Conservation (phyloP, 345 rosid genomes). For the Clausena lansium region DNA sequence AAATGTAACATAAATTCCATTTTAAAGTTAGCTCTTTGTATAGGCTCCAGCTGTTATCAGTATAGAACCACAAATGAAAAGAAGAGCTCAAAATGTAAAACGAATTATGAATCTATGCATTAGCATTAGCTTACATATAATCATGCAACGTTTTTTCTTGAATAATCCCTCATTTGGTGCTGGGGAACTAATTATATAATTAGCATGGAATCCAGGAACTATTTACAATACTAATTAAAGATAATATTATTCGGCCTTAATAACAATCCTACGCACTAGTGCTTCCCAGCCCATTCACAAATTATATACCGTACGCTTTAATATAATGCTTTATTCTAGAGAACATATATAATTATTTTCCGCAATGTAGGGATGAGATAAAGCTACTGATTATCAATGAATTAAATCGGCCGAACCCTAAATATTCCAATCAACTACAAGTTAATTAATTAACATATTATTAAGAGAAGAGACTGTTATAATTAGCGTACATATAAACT, state of each 20-base stretch:
- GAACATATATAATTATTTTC: not conserved
- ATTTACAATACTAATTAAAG: not conserved
- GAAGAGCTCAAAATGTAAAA: not conserved
- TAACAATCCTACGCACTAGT: not conserved
- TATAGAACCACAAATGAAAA: not conserved
- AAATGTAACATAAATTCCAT: no score
- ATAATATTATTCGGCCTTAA: not conserved
- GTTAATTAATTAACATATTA: not conserved
- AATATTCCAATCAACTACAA: not conserved
- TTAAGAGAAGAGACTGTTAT: not conserved
- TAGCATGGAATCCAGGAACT: not conserved
- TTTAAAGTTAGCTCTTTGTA: not conserved
- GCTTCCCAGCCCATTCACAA: constrained; percentile 10
- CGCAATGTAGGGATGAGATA: not conserved
- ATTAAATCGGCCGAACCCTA: not conserved
- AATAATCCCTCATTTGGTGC: not conserved
- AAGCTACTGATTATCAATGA: not conserved
- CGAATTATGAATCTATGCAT: not conserved
- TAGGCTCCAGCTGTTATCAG: not conserved
- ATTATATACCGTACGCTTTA: not conserved
- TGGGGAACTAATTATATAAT: not conserved
- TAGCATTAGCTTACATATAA: not conserved
- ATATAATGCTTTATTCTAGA: not conserved
- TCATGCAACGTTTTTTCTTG: not conserved
- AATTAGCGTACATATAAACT: not conserved